These are phyloP conservation scores for Candida qinlingensis DNA, from an alignment of 805 yeast genomes.

Conservation along the genomic window DNA sequence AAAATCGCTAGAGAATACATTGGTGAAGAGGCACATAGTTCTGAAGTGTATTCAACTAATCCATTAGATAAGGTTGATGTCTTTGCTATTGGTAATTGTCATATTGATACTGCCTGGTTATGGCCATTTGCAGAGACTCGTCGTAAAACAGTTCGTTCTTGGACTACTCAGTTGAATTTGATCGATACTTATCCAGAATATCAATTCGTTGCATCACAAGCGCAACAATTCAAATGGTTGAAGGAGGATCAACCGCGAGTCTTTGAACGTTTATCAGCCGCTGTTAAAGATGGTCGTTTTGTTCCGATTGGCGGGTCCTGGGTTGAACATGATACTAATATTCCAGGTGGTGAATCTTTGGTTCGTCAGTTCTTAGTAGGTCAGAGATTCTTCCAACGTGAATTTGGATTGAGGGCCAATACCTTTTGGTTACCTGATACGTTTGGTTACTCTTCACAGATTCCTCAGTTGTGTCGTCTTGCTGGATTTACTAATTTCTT, in stretches of 20 bases:
- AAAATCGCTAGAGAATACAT: conserved; percentile 55
- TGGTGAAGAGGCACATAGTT: conserved; percentile 61
- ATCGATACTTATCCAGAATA: conserved; percentile 90
- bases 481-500: conserved; percentile 81
- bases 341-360: conserved; percentile 92
- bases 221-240: conserved; percentile 94
- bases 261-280: conserved; percentile 51
- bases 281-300: conserved; percentile 67
- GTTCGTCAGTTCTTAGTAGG: conserved; percentile 87
- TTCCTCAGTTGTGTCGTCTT: conserved; percentile 87
- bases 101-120: conserved; percentile 96
- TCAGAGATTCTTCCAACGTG: conserved; percentile 73
- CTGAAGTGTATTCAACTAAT: conserved; percentile 49
- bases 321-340: conserved; percentile 96
- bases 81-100: conserved; percentile 89
- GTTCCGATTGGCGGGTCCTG: conserved; percentile 95
- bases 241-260: conserved; percentile 80
- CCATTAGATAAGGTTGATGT: conserved; percentile 46
- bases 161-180: conserved; percentile 88
- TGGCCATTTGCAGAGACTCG: conserved; percentile 99
- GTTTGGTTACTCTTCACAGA: conserved; percentile 92
- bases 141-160: conserved; percentile 86
- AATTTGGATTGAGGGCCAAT: conserved; percentile 72
- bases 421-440: conserved; percentile 97
- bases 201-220: conserved; percentile 91